Conservation (phyloP, 305 asterid genomes). For the Ajuga reptans region DNA sequence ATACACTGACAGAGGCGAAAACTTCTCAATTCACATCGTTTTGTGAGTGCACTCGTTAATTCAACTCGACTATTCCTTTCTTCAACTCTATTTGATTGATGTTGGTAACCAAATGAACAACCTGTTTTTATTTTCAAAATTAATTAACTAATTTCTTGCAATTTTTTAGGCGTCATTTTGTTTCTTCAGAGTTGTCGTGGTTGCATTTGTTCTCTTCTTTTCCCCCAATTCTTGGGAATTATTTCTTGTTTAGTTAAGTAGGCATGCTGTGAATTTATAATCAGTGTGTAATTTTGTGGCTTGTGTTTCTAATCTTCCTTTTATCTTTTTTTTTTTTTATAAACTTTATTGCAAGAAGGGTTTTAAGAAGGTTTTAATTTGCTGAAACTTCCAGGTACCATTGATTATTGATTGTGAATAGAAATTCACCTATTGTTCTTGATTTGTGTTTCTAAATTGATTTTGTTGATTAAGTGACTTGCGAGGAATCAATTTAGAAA, state of each 20-base stretch:
- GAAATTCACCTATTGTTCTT: slow-evolving; percentile 9
- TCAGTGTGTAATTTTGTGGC: neutral
- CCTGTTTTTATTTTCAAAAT: neutral
- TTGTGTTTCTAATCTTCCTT: slow-evolving; percentile 13
- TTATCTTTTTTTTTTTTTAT: slow-evolving; percentile 7
- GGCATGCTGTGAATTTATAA: slow-evolving; percentile 1
- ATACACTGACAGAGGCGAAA: neutral
- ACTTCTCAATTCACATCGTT: slow-evolving; percentile 16
- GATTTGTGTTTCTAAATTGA: slow-evolving; percentile 14
- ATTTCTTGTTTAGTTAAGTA: slow-evolving; percentile 14
- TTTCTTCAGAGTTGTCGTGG: neutral
- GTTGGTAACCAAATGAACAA: neutral
- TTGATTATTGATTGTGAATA: slow-evolving; percentile 17
- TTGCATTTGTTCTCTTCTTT: neutral
- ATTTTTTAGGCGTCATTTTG: neutral
- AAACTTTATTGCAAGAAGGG: slow-evolving; percentile 24
- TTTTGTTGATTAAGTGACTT: neutral
- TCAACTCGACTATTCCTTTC: slow-evolving; percentile 7
- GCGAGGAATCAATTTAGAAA: neutral
- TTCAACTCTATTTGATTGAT: slow-evolving; percentile 5
- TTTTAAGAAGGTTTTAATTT: slow-evolving; percentile 13
- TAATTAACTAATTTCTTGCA: neutral
- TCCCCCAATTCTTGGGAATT: no score
- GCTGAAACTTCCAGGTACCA: slow-evolving; percentile 22
- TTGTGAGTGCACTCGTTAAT: slow-evolving; percentile 28